Evolutionary conservation across 148 eudicot genomes (phyloP), one percentile per base, ranked within the genome.

Genomic region (Nepenthes gracilis): DNA sequence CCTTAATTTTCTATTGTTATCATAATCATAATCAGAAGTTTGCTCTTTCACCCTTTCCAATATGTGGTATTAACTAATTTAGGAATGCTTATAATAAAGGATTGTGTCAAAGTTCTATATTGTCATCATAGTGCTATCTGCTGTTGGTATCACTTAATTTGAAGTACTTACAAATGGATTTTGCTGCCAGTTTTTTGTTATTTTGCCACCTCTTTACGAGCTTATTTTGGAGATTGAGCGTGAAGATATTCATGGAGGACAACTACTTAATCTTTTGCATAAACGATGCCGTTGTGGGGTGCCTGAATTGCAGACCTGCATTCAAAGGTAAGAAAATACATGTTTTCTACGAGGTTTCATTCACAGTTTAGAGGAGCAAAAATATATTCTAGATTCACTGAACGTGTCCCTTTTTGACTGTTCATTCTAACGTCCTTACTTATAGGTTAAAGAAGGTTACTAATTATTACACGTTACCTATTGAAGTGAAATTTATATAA

Each of bases 251-350:
- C 70, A 74, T 51, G 98, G 98, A 65, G 98, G 96, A 64, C 74
- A 77, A 43, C 96, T 93, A 84, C 95, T 93, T 49, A 83, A 84
- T 59, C 80, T 93, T 55, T 72, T 93, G 73, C 89, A 93, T 62
- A 86, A 86, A 57, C 83, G 98, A 74, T 93, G 91, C 78, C 98
- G 88, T 48, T 93, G 98, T 73, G 98, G 98, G 65, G 95, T 93
- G 55, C 98, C 98, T 60, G 98, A 93, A 80, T 64, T 93, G 66
- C 98, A 93, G 72, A 72, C 85, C 48, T 88, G 98, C 76, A 76
- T 93, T 73, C 91, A 88, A 66, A 83, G 98, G 98, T 86, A 70
- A 72, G 72, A 40, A 33, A 52, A 64, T 12, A 3, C 23, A 9
- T 32, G n/a, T 55, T 2, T 32, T 9, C 6, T 33, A 33, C 43